Evolutionary conservation across 2,329 filamentous ascomycete genomes (phyloP).

Genomic region (Curvularia eragrostidis): DNA sequence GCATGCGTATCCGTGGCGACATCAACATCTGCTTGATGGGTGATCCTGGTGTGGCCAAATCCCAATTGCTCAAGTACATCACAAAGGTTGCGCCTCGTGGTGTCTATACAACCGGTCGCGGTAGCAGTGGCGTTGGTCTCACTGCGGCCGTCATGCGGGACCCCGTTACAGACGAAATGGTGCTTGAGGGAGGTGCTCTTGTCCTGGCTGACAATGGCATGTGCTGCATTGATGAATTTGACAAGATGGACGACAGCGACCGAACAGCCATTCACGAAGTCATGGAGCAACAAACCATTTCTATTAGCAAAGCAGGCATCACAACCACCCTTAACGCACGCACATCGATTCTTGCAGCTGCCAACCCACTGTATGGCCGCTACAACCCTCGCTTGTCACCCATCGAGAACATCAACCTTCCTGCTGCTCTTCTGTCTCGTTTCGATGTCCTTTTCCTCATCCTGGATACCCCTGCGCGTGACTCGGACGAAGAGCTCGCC

Average conservation of each 20-base stretch:
- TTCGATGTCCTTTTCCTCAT: slow-evolving; percentile 98
- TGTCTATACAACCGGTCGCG: slow-evolving; percentile 81
- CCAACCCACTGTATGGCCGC: slow-evolving; percentile 95
- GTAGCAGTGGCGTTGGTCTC: slow-evolving; percentile 81
- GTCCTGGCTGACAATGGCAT: slow-evolving; percentile 83
- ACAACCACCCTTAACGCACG: slow-evolving; percentile 96
- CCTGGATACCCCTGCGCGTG: slow-evolving; percentile 89
- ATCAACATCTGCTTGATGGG: slow-evolving; percentile 99
- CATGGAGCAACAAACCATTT: slow-evolving; percentile 88
- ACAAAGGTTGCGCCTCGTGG: slow-evolving; percentile 95
- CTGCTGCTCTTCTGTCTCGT: slow-evolving; percentile 93
- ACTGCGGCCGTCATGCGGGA: slow-evolving; percentile 85
- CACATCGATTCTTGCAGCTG: slow-evolving; percentile 93
- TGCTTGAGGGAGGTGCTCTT: slow-evolving; percentile 79
- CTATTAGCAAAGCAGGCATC: slow-evolving; percentile 90
- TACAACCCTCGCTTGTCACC: slow-evolving; percentile 98
- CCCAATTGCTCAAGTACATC: slow-evolving; percentile 97
- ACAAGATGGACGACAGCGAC: slow-evolving; percentile 88
- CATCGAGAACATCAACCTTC: slow-evolving; percentile 98
- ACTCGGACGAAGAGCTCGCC: slow-evolving; percentile 89
- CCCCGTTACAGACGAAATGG: slow-evolving; percentile 84
- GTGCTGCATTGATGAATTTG: slow-evolving; percentile 86
- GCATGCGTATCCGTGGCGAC: slow-evolving; percentile 98
- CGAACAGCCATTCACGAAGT: slow-evolving; percentile 85
- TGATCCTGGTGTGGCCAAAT: slow-evolving; percentile 99